A percentile compares a stretch with the other conserved stretches of the same genome.
Conservation (phyloP, 129 eudicot genomes). For the Heracleum sosnowskyi region DNA sequence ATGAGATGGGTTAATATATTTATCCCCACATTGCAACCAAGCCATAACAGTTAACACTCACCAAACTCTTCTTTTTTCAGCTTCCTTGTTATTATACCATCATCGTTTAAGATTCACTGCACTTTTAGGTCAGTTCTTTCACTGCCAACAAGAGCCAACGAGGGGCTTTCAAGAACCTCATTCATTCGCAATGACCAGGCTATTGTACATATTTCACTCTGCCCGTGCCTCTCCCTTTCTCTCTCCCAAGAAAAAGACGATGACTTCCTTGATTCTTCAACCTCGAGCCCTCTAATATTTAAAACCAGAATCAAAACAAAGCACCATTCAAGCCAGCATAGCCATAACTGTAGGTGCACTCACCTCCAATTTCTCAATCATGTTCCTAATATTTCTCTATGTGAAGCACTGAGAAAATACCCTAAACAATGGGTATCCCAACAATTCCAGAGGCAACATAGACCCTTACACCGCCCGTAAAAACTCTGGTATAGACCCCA, state of each 20-base stretch:
- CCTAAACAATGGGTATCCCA: neutral
- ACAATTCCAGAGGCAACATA: neutral
- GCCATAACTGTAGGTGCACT: constrained; percentile 45
- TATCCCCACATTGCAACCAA: too few relatives aligned
- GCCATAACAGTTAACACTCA: too few relatives aligned
- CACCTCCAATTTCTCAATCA: constrained; percentile 52
- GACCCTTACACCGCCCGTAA: constrained; percentile 8
- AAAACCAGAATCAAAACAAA: neutral
- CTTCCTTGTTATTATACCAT: neutral
- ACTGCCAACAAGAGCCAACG: neutral
- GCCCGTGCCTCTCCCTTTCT: neutral
- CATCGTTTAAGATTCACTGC: neutral
- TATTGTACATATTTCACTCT: neutral
- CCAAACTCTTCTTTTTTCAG: too few relatives aligned
- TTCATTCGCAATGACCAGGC: constrained; percentile 1
- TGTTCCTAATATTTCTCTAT: constrained; percentile 55
- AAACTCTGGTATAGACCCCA: constrained; percentile 64
- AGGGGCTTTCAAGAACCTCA: neutral
- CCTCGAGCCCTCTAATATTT: constrained; percentile 3
- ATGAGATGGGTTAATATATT: too few relatives aligned
- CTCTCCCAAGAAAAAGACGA: neutral
- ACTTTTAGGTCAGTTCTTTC: neutral
- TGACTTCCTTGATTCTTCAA: neutral
- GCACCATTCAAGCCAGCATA: constrained; percentile 34
- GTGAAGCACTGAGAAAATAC: constrained; percentile 54